Conservation (phyloP, 2,329 filamentous ascomycete genomes). For the Fusarium globosum region DNA sequence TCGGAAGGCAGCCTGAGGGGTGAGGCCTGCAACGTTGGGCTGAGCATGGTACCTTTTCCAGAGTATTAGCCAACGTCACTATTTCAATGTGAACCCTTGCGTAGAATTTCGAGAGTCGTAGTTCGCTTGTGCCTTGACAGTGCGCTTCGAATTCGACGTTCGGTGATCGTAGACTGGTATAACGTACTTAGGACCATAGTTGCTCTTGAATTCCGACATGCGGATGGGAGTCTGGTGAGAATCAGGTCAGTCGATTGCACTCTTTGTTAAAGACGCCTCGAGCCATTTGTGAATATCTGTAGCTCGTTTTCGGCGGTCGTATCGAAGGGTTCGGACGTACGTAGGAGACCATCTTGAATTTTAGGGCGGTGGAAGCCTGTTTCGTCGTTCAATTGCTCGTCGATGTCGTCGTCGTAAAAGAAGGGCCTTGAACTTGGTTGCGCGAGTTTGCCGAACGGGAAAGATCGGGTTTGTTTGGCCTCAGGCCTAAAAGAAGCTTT, state of each 20-base stretch:
- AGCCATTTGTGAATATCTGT: slow-evolving; percentile 14
- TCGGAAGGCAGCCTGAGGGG: slow-evolving; percentile 57
- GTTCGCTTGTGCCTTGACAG: not conserved
- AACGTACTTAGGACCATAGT: slow-evolving; percentile 73
- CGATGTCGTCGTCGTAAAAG: slow-evolving; percentile 45
- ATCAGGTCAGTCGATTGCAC: slow-evolving; percentile 47
- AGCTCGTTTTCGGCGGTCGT: not conserved
- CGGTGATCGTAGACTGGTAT: not conserved
- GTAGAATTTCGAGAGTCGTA: not conserved
- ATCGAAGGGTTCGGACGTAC: slow-evolving; percentile 45
- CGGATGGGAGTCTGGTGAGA: slow-evolving; percentile 58
- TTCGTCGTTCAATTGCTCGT: slow-evolving; percentile 53
- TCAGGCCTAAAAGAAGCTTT: slow-evolving; percentile 45
- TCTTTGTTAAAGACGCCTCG: not conserved
- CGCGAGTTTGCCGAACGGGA: slow-evolving; percentile 52
- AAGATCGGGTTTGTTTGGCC: slow-evolving; percentile 50
- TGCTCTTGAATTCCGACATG: slow-evolving; percentile 67
- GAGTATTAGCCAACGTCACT: slow-evolving; percentile 44
- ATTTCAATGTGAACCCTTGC: not conserved
- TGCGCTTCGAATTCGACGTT: slow-evolving; percentile 4
- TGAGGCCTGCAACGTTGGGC: slow-evolving; percentile 65
- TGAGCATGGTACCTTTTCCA: slow-evolving; percentile 67
- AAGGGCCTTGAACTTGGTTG: slow-evolving; percentile 40
- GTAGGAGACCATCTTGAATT: slow-evolving; percentile 55
- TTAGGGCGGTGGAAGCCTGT: slow-evolving; percentile 46